phyloP scores from a whole-genome alignment of 2,329 filamentous ascomycete species.

The Pseudogymnoascus sp. region DNA sequence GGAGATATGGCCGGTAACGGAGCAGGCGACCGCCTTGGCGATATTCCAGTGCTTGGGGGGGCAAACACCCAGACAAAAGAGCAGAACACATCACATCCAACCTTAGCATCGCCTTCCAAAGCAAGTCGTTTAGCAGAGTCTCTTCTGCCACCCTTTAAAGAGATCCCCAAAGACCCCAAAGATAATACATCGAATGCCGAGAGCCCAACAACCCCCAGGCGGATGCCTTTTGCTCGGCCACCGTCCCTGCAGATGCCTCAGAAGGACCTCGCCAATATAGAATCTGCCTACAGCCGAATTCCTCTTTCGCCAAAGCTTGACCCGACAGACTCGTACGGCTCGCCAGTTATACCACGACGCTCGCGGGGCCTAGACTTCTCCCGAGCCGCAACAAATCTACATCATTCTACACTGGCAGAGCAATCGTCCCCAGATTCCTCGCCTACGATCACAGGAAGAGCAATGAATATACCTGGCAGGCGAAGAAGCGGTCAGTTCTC shows the following conservation, averaged over 20 bases:
- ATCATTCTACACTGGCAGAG: slow-evolving; percentile 90
- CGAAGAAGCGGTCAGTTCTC: slow-evolving; percentile 40
- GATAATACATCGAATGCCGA: slow-evolving; percentile 23
- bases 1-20: background rate
- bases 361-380: slow-evolving; percentile 91
- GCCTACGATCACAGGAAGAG: slow-evolving; percentile 69
- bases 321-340: slow-evolving; percentile 74
- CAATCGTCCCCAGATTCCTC: slow-evolving; percentile 84
- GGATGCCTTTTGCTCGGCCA: slow-evolving; percentile 55
- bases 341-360: slow-evolving; percentile 79
- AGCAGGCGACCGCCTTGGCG: background rate
- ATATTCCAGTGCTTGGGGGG: background rate
- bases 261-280: slow-evolving; percentile 35
- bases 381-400: slow-evolving; percentile 83
- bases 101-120: background rate
- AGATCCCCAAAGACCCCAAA: slow-evolving; percentile 1
- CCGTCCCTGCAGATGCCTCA: slow-evolving; percentile 65
- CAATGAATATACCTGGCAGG: slow-evolving; percentile 54
- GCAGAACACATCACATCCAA: background rate
- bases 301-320: slow-evolving; percentile 84
- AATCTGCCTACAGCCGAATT: slow-evolving; percentile 47
- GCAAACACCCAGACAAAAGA: background rate
- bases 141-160: background rate
- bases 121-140: background rate
- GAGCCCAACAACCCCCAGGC: slow-evolving; percentile 63